These are phyloP conservation scores for Naganishia cerealis DNA, from an alignment of 1,284 basidiomycete genomes.

Conservation along the genomic window DNA sequence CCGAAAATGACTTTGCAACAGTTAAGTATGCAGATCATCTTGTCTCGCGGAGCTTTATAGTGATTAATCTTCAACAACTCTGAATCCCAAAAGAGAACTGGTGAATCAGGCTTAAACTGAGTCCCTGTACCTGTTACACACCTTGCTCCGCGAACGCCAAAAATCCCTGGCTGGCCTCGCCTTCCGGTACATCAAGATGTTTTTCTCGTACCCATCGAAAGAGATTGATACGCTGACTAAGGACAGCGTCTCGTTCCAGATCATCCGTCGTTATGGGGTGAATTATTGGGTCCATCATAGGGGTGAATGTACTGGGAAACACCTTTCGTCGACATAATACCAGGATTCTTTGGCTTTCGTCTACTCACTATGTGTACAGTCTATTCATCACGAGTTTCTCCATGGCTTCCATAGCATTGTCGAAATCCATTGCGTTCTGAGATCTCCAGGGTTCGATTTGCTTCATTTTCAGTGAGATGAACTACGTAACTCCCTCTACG, in stretches of 20 bases:
- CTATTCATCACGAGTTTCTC: constrained; percentile 99
- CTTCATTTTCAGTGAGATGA: constrained; percentile 83
- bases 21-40: constrained; percentile 95
- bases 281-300: constrained; percentile 64
- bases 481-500: constrained; percentile 58
- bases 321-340: background rate
- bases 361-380: constrained; percentile 80
- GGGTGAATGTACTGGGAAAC: constrained; percentile 75
- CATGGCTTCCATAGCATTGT: constrained; percentile 97
- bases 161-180: constrained; percentile 67
- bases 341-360: background rate
- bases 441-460: constrained; percentile 76
- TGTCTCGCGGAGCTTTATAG: constrained; percentile 97
- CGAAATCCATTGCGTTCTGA: constrained; percentile 77
- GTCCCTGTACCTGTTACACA: constrained; percentile 44
- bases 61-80: constrained; percentile 95
- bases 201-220: constrained; percentile 86
- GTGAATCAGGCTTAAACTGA: constrained; percentile 1
- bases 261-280: constrained; percentile 90
- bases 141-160: constrained; percentile 92
- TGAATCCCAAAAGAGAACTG: constrained; percentile 44
- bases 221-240: constrained; percentile 84
- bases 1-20: constrained; percentile 99
- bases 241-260: constrained; percentile 85
- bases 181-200: constrained; percentile 74